Evolutionary conservation across 495 filamentous ascomycete species (phyloP).

Genomic region (Neurospora terricola): DNA sequence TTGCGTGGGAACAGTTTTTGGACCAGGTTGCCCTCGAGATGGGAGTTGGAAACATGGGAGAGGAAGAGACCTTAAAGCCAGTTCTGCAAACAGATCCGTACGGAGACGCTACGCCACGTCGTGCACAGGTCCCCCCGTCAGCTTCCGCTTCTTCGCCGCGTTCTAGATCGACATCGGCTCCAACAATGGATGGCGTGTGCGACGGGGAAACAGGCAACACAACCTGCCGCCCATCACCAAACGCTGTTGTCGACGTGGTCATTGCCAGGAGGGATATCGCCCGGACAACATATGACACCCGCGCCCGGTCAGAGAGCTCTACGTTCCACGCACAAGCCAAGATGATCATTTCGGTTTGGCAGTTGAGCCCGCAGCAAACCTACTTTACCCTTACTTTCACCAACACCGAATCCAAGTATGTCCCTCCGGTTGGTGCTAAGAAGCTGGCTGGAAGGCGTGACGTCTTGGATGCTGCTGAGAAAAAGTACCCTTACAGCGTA

Average conservation of each 20-base stretch:
- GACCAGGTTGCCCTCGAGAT: constrained; percentile 41
- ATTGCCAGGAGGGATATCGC: constrained; percentile 29
- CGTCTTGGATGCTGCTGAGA: constrained; percentile 26
- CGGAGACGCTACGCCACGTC: constrained; percentile 11
- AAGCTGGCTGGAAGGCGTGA: constrained; percentile 22
- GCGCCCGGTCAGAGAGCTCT: constrained; percentile 18
- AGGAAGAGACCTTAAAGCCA: background rate
- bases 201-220: constrained; percentile 5
- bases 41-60: constrained; percentile 15
- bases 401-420: constrained; percentile 25
- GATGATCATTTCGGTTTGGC: constrained; percentile 60
- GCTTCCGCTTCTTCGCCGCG: background rate
- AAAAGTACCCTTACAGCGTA: constrained; percentile 21
- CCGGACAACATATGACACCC: constrained; percentile 15
- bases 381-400: constrained; percentile 62
- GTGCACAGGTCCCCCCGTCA: background rate
- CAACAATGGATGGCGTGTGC: background rate
- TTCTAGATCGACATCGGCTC: background rate
- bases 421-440: constrained; percentile 7
- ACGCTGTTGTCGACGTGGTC: constrained; percentile 48
- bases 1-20: constrained; percentile 45
- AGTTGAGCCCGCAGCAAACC: constrained; percentile 41
- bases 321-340: constrained; percentile 42
- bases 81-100: background rate
- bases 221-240: constrained; percentile 25